Evolutionary conservation across 164 flowering plant species (phyloP), one percentile per base, ranked within the genome.

Genomic region (Magnolia changhungtana): DNA sequence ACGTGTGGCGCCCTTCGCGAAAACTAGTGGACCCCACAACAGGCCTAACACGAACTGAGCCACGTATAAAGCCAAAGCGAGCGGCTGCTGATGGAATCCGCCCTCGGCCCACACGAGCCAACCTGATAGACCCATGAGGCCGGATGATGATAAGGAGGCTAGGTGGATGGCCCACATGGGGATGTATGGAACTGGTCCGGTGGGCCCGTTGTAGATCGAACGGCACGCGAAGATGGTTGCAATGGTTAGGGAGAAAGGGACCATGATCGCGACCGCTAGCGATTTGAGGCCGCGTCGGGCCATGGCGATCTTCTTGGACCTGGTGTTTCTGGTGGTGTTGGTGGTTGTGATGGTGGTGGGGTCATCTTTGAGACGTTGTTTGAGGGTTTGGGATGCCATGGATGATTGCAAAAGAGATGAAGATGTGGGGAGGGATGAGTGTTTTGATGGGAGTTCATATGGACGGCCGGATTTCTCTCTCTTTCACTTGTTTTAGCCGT

Each of bases 101-200:
- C 97, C 98, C 7, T 92, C 96, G 11, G 92, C 99, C 99, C 98
- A 95, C 0, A 92, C 88, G 0, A 95, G 89, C 96, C 96, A 93
- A 1, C 90, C 89, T 8, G 97, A 88, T 10, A 95, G 81, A 49
- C 94, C 90, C 90, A 89, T 85, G 4, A 92, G 78, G 61, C 81
- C 55, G 7, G 85, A 75, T 1, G 89, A 81, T 13, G 76, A 83
- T 69, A 91, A 1, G 67, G 80, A 84, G 6, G 82, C 78, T 20
- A 78, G 7, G 77, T 89, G 87, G 6, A 91, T 27, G 27, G 81
- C 83, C 97, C 93, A 91, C 29, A 82, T 20, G 0, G 98, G 88
- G 4, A 92, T 92, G 72, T 83, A 81, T 85, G 86, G 86, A 50
- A 80, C 79, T 18, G 89, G 86, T 24, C 21, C 67, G 78, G n/a